Conservation (phyloP, 768 basidiomycete species). For the Trichaptum fuscoviolaceum region DNA sequence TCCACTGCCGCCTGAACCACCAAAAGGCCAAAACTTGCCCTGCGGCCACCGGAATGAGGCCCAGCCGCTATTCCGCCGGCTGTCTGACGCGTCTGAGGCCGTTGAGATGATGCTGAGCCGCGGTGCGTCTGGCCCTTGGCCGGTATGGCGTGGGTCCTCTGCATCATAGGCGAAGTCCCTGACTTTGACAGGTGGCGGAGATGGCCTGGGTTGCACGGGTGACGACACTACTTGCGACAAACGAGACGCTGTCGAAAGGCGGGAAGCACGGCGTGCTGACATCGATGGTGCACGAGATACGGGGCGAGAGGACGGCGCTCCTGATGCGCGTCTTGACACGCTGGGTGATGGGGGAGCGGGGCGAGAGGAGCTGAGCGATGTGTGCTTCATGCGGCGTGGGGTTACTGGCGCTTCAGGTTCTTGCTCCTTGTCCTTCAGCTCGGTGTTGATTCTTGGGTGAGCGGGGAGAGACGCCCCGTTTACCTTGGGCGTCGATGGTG, state of each 20-base stretch:
- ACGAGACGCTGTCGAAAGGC: not conserved
- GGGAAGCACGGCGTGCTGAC: conserved; percentile 8
- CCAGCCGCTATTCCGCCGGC: conserved; percentile 25
- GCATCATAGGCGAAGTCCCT: conserved; percentile 45
- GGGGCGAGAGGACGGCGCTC: conserved; percentile 20
- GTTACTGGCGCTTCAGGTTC: not conserved
- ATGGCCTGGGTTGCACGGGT: conserved; percentile 11
- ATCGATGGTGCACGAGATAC: conserved; percentile 8
- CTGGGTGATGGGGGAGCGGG: conserved; percentile 61
- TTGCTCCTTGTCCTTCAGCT: not conserved
- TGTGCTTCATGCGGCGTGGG: conserved; percentile 10
- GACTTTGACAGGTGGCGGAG: conserved; percentile 32
- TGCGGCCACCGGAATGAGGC: conserved; percentile 38
- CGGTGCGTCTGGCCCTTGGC: conserved; percentile 36
- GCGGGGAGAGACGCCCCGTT: not conserved
- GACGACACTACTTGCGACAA: not conserved
- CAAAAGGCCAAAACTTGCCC: conserved; percentile 35
- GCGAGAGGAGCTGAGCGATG: conserved; percentile 41
- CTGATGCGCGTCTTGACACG: conserved; percentile 39
- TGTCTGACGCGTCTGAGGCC: conserved; percentile 25
- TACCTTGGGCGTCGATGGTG: not conserved
- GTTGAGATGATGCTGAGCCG: conserved; percentile 26
- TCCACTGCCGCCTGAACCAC: conserved; percentile 16
- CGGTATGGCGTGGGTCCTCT: conserved; percentile 39
- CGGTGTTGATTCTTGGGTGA: not conserved